These are phyloP conservation scores for Pythium vanterpoolii DNA, from an alignment of 352 stramenopile species.

Conservation along the genomic window DNA sequence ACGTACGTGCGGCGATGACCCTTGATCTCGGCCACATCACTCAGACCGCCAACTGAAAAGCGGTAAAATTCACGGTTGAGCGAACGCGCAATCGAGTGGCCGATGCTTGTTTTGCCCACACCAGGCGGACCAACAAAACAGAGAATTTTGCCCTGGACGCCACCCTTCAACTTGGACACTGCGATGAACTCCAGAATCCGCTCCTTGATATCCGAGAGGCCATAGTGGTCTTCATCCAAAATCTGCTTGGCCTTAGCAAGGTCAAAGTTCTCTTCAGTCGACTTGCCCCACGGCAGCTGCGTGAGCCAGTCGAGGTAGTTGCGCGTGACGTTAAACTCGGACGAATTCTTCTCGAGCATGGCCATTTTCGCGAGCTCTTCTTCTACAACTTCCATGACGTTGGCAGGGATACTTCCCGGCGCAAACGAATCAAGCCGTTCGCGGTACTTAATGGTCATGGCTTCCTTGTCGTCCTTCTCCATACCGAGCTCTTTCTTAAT, in stretches of 20 bases:
- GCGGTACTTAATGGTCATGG: constrained; percentile 95
- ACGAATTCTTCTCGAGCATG: constrained; percentile 97
- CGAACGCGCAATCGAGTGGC: constrained; percentile 94
- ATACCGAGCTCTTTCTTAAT: constrained; percentile 99
- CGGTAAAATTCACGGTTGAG: constrained; percentile 98
- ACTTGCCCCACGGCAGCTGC: constrained; percentile 95
- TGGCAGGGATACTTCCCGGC: constrained; percentile 58
- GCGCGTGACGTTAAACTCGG: constrained; percentile 98
- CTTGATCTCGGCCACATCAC: constrained; percentile 98
- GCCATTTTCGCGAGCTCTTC: constrained; percentile 98
- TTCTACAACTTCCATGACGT: constrained; percentile 94
- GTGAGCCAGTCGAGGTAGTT: constrained; percentile 99
- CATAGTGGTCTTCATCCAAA: constrained; percentile 97
- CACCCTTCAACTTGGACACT: constrained; percentile 95
- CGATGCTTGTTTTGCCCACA: constrained; percentile 95
- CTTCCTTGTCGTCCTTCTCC: constrained; percentile 99
- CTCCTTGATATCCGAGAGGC: constrained; percentile 98
- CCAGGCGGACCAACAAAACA: constrained; percentile 95
- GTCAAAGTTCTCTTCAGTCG: constrained; percentile 97
- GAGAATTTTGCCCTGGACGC: constrained; percentile 97
- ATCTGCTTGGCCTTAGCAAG: constrained; percentile 91
- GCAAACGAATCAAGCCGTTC: constrained; percentile 75
- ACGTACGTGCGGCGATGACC: constrained; percentile 98
- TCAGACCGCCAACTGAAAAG: constrained; percentile 97
- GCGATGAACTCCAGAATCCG: constrained; percentile 99